Evolutionary conservation across 805 yeast genomes (phyloP).

Genomic region (Tetrapisispora pingtungensis): DNA sequence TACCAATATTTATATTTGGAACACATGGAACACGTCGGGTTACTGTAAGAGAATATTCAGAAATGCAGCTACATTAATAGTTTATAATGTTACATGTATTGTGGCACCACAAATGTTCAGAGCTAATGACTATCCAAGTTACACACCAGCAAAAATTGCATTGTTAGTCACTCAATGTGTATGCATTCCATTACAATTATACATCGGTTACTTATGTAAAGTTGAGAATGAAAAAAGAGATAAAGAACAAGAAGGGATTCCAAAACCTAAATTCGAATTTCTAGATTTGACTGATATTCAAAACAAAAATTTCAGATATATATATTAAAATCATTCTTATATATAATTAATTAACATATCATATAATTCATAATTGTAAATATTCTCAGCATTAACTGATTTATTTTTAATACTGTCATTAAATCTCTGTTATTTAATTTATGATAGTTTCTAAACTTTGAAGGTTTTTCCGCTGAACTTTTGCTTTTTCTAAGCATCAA

Average conservation of each 20-base stretch:
- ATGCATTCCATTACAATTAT: constrained; percentile 34
- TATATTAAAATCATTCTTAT: too few relatives aligned
- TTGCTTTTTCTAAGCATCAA: not conserved
- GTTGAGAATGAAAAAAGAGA: constrained; percentile 46
- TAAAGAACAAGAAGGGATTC: constrained; percentile 25
- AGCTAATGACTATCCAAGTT: constrained; percentile 40
- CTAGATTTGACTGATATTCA: constrained; percentile 51
- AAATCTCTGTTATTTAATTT: too few relatives aligned
- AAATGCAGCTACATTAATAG: constrained; percentile 46
- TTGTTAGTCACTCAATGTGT: constrained; percentile 42
- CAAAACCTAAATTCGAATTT: constrained; percentile 34
- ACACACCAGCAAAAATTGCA: constrained; percentile 48
- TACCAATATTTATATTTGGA: constrained; percentile 52
- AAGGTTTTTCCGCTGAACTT: not conserved
- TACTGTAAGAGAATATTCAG: constrained; percentile 47
- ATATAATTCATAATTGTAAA: not conserved
- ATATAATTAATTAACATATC: not conserved
- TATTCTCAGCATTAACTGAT: too few relatives aligned
- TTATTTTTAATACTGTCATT: too few relatives aligned
- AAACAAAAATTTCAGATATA: constrained; percentile 48
- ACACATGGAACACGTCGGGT: constrained; percentile 52
- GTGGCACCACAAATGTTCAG: constrained; percentile 58
- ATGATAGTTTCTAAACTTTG: not conserved
- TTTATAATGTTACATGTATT: constrained; percentile 49
- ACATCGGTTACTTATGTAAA: constrained; percentile 35